Evolutionary conservation across 257 asterid genomes (phyloP), one percentile per base, ranked within the genome.

Genomic region (Solanum chmielewskii): DNA sequence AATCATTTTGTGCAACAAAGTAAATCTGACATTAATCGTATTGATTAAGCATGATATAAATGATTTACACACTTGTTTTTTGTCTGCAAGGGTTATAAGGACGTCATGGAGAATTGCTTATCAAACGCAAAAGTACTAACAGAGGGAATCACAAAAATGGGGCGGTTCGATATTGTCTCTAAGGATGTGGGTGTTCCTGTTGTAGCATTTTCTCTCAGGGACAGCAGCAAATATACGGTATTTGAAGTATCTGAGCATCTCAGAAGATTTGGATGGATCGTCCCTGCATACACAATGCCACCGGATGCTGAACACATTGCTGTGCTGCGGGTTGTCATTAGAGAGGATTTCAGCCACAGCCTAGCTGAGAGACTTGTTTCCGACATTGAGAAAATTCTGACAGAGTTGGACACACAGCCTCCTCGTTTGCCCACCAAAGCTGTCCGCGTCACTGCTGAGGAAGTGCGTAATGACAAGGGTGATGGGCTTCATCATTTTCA

Each of bases 221-320:
- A 95, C 87, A 85, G 86, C 89, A 93, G 91, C 90, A 88, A 76
- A 66, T 94, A 84, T 92, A 92, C 95, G 0, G 98, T 93, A 80
- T 94, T 93, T 33, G 94, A 94, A 60, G 86, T 95, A 52, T 88
- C 97, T n/a, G 97, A 94, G 45, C 90, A 92, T 12, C 93, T 95
- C 23, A 90, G 96, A 88, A 91, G 94, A 88, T 94, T 93, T 42
- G 98, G 97, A 76, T 95, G 98, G 98, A 94, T 94, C 8, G 92
- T 94, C 68, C 98, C 97, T 0, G 98, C 98, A 2, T 94, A 95
- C 91, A 93, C 98, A 25, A 93, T 95, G 96, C 98, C 98, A 11
- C 90, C 95, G 1, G 86, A 94, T 44, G 97, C 96, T 0, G 96
- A 95, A 89, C 93, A 93, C 87, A 12, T 95, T 20, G 91, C 93